Base-by-base conservation (phyloP, 2,329 filamentous ascomycete species). In the Trichoderma brevicompactum region DNA sequence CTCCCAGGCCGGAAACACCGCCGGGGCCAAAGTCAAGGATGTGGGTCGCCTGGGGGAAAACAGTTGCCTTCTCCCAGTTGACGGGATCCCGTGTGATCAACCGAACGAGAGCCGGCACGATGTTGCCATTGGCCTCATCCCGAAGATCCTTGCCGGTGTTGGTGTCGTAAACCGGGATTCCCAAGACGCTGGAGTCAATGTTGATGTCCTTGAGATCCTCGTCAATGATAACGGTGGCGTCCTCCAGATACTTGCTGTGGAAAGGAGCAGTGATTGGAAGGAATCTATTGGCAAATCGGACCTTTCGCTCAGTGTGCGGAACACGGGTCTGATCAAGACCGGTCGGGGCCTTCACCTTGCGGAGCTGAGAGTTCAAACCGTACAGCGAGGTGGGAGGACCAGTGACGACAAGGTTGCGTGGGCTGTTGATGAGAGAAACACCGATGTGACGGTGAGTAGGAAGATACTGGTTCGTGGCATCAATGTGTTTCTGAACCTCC, bases 261-360 rank as follows among this genome's bases (percentile, higher is more conserved):
- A 99, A 99, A 5, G 95, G 96, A 9, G 95, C 93, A 1, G 94
- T 97, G 77, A 99, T 99, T 53, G 95, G 96, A 67, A 99, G 82
- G 83, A 99, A 99, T 67, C 95, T 90, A 82, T 97, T 97, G 68
- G 92, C 92, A 72, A 99, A 99, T 74, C 95, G 92, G 65, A 97
- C 86, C 81, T 99, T 99, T 72, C 95, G 91, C 80, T 99, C 90
- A 0, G 94, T 98, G 82, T 92, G 93, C 7, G 96, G 96, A 62
- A 98, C 90, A 66, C 94, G 88, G 70, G 91, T 97, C 80, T 99
- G 96, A 75, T 99, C 95, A 44, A 99, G 84, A 49, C 96, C 95
- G n/a, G 95, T 98, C 5, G 95, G 90, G 1, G 95, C 94, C 83
- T 97, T 99, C 76, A 97, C 92, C 80, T 98, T 99, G 73, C 96